Evolutionary conservation across 495 filamentous ascomycete species (phyloP).

Genomic region (Xylaria telfairii): DNA sequence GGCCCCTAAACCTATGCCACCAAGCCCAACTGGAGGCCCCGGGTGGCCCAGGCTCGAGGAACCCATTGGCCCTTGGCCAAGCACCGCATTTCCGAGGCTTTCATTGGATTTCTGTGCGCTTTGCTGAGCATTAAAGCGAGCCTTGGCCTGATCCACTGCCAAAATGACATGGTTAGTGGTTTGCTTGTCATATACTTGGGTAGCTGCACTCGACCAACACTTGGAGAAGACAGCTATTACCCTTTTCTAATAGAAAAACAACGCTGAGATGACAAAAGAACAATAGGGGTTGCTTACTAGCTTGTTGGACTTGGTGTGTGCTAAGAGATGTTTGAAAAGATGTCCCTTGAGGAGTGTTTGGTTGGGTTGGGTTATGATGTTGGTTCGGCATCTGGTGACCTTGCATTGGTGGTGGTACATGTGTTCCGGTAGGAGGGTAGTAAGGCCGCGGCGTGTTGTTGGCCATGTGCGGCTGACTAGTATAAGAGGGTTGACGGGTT

Average conservation of each 20-base stretch:
- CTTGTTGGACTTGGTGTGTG: constrained; percentile 38
- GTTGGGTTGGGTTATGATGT: constrained; percentile 35
- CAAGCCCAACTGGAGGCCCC: constrained; percentile 38
- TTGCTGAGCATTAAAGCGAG: constrained; percentile 50
- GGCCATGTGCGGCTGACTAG: constrained; percentile 36
- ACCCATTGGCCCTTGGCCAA: constrained; percentile 26
- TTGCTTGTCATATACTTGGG: not conserved
- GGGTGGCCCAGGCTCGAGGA: constrained; percentile 32
- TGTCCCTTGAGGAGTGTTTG: constrained; percentile 30
- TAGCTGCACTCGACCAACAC: not conserved
- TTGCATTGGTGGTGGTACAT: constrained; percentile 32
- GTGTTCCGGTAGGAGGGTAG: constrained; percentile 31
- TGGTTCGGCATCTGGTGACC: constrained; percentile 35
- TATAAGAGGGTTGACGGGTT: constrained; percentile 42
- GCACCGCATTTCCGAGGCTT: constrained; percentile 33
- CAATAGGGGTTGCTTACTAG: constrained; percentile 26
- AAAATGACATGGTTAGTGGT: constrained; percentile 41
- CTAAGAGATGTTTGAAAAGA: constrained; percentile 40
- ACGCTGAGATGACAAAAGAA: constrained; percentile 8
- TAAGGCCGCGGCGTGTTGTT: constrained; percentile 34
- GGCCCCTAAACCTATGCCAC: constrained; percentile 39
- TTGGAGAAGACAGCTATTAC: not conserved
- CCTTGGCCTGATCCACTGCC: constrained; percentile 52
- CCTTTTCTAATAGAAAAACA: not conserved
- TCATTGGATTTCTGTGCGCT: constrained; percentile 38